Base-by-base conservation (phyloP, 1,139 yeast species). In the Kluyveromyces marxianus region DNA sequence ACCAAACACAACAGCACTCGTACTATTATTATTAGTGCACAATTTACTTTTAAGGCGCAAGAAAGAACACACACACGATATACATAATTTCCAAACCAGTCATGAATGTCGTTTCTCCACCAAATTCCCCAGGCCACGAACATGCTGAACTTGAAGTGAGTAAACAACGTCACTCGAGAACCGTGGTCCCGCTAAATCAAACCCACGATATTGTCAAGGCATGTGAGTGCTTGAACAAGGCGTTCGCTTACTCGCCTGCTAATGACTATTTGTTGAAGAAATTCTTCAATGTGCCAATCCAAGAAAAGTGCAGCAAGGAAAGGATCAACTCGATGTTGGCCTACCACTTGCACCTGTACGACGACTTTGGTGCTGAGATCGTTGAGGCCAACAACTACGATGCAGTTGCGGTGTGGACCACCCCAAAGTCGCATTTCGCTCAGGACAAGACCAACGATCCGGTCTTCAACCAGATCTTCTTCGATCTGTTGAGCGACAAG, bases 381-480 rank as follows among this genome's bases (percentile, higher is more conserved):
- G 53, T 55, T 26, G 60, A 63, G 48, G 57, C 58, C 28, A 61
- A 61, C 46, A 49, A 59, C 44, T 62, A 54, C 49, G 59, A 62
- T 49, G 65, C 66, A 25, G 65, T 58, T 27, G 61, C 62, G 24
- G 50, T 62, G 34, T 59, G 58, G 55, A 54, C 59, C 4, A 41
- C 50, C 10, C 66, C 65, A 29, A 56, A 56, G 28, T 40, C 35
- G 3, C 58, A 54, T 44, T 48, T 56, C 33, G 52, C 55, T 14
- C 52, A 57, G 25, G 50, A 53, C n/a, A 45, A 51, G 21, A 61
- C 63, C 14, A 50, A 54, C 31, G 67, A 62, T 44, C 50, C 51
- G 1, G 50, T 41, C 26, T 63, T 63, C 51, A 59, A 62, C 50
- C 46, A 54, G 41, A 50, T 55, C 25, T 62, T 62, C 48, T 56